A percentile compares a stretch with the other conserved stretches of the same genome.
Evolutionary conservation across 2,329 filamentous ascomycete genomes (phyloP).

Genomic region (Alternaria sp.): DNA sequence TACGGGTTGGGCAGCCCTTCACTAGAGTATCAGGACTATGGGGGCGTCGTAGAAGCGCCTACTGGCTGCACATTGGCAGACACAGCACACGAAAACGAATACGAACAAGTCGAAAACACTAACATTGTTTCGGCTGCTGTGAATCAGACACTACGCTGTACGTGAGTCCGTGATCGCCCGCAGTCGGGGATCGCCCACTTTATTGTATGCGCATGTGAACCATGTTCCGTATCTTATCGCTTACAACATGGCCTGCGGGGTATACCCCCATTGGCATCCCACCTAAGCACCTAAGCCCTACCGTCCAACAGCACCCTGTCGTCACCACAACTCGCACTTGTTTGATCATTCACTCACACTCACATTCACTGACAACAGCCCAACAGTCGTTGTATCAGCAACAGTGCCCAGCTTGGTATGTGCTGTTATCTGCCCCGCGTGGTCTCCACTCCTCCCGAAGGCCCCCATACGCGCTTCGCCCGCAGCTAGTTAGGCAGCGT

Average conservation of each 20-base stretch:
- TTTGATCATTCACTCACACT: not conserved
- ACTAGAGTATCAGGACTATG: slow-evolving; percentile 13
- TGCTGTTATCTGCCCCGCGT: slow-evolving; percentile 12
- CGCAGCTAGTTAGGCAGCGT: slow-evolving; percentile 37
- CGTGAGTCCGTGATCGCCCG: not conserved
- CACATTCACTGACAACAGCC: not conserved
- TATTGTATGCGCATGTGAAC: slow-evolving; percentile 9
- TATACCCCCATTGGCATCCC: slow-evolving; percentile 12
- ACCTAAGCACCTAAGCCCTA: slow-evolving; percentile 8
- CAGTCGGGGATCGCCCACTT: not conserved
- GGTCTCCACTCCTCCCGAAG: slow-evolving; percentile 11
- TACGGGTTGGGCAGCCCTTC: slow-evolving; percentile 18
- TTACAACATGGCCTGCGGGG: slow-evolving; percentile 15
- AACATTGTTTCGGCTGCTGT: not conserved
- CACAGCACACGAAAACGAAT: slow-evolving; percentile 9
- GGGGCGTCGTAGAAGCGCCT: slow-evolving; percentile 21
- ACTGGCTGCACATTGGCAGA: slow-evolving; percentile 4
- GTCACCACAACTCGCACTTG: slow-evolving; percentile 3
- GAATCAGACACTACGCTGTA: not conserved
- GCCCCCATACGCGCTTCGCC: slow-evolving; percentile 26
- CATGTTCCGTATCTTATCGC: slow-evolving; percentile 17
- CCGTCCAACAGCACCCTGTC: slow-evolving; percentile 11
- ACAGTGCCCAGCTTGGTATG: slow-evolving; percentile 7
- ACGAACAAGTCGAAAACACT: slow-evolving; percentile 8
- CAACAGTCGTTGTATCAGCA: not conserved